These are phyloP conservation scores for Diplodia corticola DNA, from an alignment of 2,329 filamentous ascomycete species.

Conservation along the genomic window DNA sequence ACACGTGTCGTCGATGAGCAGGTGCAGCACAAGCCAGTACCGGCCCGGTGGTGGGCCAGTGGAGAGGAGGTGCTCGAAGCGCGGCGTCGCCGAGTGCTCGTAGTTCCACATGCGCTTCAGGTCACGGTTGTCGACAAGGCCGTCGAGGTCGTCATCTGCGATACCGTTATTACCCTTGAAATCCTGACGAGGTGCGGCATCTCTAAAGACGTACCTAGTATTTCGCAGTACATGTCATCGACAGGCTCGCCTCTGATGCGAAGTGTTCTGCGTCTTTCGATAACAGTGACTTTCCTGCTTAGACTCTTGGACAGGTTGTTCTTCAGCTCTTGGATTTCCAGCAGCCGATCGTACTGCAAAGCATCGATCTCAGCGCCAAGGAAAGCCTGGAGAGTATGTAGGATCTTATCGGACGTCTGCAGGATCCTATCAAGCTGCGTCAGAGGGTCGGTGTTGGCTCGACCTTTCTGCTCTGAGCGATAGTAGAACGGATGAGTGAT, in stretches of 20 bases:
- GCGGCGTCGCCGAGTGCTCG: slow-evolving; percentile 9
- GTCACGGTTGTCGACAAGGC: slow-evolving; percentile 18
- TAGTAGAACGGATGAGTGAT: slow-evolving; percentile 15
- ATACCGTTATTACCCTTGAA: not conserved
- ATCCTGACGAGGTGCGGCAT: not conserved
- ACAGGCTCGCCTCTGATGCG: slow-evolving; percentile 14
- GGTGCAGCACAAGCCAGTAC: slow-evolving; percentile 16
- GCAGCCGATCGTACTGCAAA: slow-evolving; percentile 17
- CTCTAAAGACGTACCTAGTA: slow-evolving; percentile 4
- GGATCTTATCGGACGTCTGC: slow-evolving; percentile 4
- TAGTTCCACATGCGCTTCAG: slow-evolving; percentile 18
- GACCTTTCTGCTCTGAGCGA: not conserved
- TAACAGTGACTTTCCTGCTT: slow-evolving; percentile 8
- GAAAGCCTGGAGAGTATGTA: slow-evolving; percentile 8
- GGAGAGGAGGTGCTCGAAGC: not conserved
- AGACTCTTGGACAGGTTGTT: slow-evolving; percentile 11
- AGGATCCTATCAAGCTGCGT: slow-evolving; percentile 1
- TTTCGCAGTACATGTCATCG: not conserved
- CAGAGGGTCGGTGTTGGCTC: slow-evolving; percentile 7
- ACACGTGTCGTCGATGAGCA: slow-evolving; percentile 21
- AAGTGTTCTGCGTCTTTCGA: slow-evolving; percentile 15
- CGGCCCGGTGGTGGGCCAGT: slow-evolving; percentile 4
- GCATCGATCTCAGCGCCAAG: slow-evolving; percentile 18
- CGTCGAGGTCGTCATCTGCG: slow-evolving; percentile 15
- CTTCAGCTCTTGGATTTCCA: slow-evolving; percentile 22